Evolutionary conservation across 306 rosid genomes (phyloP).

Genomic region (Rosa rugosa): DNA sequence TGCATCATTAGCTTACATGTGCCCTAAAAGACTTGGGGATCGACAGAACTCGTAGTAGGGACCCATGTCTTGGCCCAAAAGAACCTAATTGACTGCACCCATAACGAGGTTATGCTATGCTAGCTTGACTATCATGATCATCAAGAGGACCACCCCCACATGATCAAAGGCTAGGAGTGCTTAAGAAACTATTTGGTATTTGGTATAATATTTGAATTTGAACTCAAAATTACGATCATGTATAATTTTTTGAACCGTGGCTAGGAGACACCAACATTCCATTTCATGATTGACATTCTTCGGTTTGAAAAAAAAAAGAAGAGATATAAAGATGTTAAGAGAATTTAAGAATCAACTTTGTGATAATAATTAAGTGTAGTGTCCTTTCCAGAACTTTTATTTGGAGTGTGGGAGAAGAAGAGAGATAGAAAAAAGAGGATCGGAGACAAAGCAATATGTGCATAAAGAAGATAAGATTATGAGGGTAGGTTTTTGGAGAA

Average conservation of each 20-base stretch:
- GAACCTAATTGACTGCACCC: slow-evolving; percentile 59
- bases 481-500: slow-evolving; percentile 29
- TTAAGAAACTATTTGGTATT: slow-evolving; percentile 8
- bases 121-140: slow-evolving; percentile 48
- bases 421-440: slow-evolving; percentile 40
- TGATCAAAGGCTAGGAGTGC: slow-evolving; percentile 13
- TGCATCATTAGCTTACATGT: slow-evolving; percentile 40
- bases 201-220: slow-evolving; percentile 18
- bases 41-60: slow-evolving; percentile 36
- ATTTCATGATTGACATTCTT: slow-evolving; percentile 22
- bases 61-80: slow-evolving; percentile 17
- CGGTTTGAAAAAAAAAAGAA: slow-evolving; percentile 14
- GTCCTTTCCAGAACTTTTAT: slow-evolving; percentile 55
- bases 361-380: slow-evolving; percentile 2
- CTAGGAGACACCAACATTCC: slow-evolving; percentile 9
- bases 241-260: slow-evolving; percentile 4
- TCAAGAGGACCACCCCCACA: slow-evolving; percentile 43
- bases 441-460: slow-evolving; percentile 32
- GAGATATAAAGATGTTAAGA: slow-evolving; percentile 32
- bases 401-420: slow-evolving; percentile 39
- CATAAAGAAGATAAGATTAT: slow-evolving; percentile 40
- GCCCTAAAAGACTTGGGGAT: slow-evolving; percentile 29
- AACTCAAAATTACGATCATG: not conserved
- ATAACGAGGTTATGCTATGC: slow-evolving; percentile 51
- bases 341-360: slow-evolving; percentile 38